Evolutionary conservation across 768 basidiomycete species (phyloP), one percentile per base, ranked within the genome.

Genomic region (Leccinum disarticulatum): DNA sequence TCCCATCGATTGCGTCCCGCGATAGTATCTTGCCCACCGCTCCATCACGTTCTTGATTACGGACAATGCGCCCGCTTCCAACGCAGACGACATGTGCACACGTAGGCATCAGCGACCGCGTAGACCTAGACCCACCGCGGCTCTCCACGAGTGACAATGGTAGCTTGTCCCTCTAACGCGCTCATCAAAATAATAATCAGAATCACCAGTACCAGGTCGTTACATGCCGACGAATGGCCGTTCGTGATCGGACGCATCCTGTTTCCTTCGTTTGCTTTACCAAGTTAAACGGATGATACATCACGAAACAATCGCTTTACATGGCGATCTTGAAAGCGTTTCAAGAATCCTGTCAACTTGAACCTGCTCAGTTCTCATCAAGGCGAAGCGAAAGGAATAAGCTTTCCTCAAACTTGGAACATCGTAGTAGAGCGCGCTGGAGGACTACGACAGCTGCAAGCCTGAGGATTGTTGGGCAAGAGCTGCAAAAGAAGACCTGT

Each of bases 401-500:
- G 77, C 76, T 64, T 81, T 85, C 60, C 79, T 83, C 38, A 79
- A 79, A 66, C 83, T 79, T 33, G 88, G 83, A 9, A 82, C 79
- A 65, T 90, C 88, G 22, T 22, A 22, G 65, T 86, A 93, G 30
- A 93, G 76, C 0, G 88, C 84, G n/a, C 89, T 87, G 35, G 85
- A 78, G 0, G 90, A 91, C 64, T 87, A 87, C 2, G 92, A 93
- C 15, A 94, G 77, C 65, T 83, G 81, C 27, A 22, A 22, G 22
- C 22, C 22, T 22, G 91, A 83, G 0, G 90, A 90, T 69, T 94
- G 92, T 6, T 83, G 85, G 1, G 92, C 91, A 33, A 94, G 79
- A 6, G 85, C 85, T 9, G 87, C 83, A 67, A 94, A 94, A 9
- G 91, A 92, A 25, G 84, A 77, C 7, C 83, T 86, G 1, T 88